Conservation (phyloP, 257 asterid species). For the Solanum arcanum region DNA sequence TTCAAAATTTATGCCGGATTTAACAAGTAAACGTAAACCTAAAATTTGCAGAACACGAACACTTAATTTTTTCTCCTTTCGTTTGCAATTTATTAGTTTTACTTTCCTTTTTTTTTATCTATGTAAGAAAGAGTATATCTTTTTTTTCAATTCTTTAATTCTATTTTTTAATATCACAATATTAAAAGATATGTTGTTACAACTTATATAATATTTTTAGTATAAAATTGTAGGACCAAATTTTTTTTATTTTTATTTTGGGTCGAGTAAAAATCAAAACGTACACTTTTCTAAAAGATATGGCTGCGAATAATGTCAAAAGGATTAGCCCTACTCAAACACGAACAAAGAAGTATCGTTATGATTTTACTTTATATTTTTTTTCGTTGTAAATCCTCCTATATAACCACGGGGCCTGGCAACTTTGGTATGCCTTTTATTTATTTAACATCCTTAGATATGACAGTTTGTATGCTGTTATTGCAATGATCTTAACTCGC, state of each 20-base stretch:
- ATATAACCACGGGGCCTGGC: background rate
- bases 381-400: background rate
- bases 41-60: background rate
- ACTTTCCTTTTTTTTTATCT: too few species aligned
- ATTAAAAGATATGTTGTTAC: background rate
- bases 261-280: background rate
- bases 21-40: background rate
- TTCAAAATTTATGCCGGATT: background rate
- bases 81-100: too few species aligned
- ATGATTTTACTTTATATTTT: background rate
- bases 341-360: background rate
- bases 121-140: too few species aligned
- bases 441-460: background rate
- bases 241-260: background rate
- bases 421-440: background rate
- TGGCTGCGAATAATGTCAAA: background rate
- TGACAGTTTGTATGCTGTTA: background rate
- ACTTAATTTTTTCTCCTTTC: too few species aligned
- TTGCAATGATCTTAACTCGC: background rate
- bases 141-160: background rate
- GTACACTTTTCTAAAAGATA: background rate
- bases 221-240: background rate
- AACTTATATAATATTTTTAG: background rate
- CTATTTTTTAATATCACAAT: background rate
- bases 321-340: background rate